Evolutionary conservation across 768 basidiomycete genomes (phyloP).

Genomic region (Pulveroboletus sp.): DNA sequence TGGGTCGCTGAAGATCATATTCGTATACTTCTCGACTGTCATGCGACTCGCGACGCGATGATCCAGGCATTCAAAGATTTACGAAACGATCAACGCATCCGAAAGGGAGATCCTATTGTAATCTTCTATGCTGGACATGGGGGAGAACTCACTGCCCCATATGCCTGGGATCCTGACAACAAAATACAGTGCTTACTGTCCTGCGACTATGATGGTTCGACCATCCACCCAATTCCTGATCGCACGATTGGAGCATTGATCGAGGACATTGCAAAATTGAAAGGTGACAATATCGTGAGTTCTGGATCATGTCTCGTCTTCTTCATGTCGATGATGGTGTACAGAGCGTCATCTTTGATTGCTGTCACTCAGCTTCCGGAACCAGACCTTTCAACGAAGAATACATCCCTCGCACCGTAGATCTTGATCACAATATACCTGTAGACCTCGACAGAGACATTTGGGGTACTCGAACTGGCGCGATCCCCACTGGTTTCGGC

Average conservation of each 20-base stretch:
- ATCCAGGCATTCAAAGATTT: conserved; percentile 26
- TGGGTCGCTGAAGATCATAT: conserved; percentile 34
- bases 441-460: conserved; percentile 27
- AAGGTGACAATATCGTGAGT: conserved; percentile 44
- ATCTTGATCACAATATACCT: conserved; percentile 2
- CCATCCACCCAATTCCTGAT: conserved; percentile 39
- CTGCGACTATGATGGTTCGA: conserved; percentile 27
- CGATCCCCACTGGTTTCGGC: conserved; percentile 17
- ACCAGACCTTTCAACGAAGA: conserved; percentile 21
- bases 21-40: conserved; percentile 33
- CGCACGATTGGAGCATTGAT: conserved; percentile 38
- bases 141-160: conserved; percentile 31
- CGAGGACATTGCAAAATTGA: conserved; percentile 33
- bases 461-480: conserved; percentile 12
- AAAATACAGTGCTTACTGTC: conserved; percentile 30
- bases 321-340: not conserved
- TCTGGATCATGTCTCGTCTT: not conserved
- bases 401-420: conserved; percentile 5
- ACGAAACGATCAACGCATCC: conserved; percentile 21
- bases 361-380: conserved; percentile 41
- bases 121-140: conserved; percentile 48
- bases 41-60: conserved; percentile 37
- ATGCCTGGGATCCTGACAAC: conserved; percentile 20
- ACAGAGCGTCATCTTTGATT: conserved; percentile 46
- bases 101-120: conserved; percentile 33